Evolutionary conservation across 1,139 yeast species (phyloP).

Genomic region (Maudiozyma humilis): DNA sequence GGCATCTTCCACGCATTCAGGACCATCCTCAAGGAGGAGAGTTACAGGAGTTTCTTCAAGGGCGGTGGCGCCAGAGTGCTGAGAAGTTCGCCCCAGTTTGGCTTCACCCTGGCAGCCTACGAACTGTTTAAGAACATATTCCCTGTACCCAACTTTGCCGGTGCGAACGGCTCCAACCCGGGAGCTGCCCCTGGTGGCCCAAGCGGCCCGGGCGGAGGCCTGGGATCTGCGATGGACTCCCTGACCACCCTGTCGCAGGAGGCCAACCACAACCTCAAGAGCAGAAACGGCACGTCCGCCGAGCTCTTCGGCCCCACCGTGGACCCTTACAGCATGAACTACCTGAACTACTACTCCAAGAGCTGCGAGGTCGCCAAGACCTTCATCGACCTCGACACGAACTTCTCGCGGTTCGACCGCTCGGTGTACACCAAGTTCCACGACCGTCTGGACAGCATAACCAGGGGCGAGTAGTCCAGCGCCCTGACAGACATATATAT

Average conservation of each 20-base stretch:
- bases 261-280: constrained; percentile 1
- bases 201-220: constrained; percentile 9
- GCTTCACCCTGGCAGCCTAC: constrained; percentile 93
- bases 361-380: constrained; percentile 55
- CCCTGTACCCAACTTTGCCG: constrained; percentile 10
- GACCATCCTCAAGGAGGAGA: constrained; percentile 72
- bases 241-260: constrained; percentile 15
- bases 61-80: constrained; percentile 94
- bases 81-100: constrained; percentile 96
- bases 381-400: constrained; percentile 55
- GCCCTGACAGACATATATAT: neutral
- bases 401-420: constrained; percentile 50
- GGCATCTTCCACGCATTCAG: constrained; percentile 73
- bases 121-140: constrained; percentile 65
- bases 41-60: constrained; percentile 76
- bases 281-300: neutral
- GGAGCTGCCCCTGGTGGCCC: neutral
- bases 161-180: neutral
- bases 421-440: constrained; percentile 45
- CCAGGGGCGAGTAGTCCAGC: neutral
- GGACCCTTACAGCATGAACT: constrained; percentile 28
- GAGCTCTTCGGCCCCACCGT: constrained; percentile 24
- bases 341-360: constrained; percentile 45
- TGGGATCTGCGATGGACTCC: constrained; percentile 19
- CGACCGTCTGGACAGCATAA: constrained; percentile 16